Evolutionary conservation across 768 basidiomycete species (phyloP).

Genomic region (Pleurotus giganteus): DNA sequence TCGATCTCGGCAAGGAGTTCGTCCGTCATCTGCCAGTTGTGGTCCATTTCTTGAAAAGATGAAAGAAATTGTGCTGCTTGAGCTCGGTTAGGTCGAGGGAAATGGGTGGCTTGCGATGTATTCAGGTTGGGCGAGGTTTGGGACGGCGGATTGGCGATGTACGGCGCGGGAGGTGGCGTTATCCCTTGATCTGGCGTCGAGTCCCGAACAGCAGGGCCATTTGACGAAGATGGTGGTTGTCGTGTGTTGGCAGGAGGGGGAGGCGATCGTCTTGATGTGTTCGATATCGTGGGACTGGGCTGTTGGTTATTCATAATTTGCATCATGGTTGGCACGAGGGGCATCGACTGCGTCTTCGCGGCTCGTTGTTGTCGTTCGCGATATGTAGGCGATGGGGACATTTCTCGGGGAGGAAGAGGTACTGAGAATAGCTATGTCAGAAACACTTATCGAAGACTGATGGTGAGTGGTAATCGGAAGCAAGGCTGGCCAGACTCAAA

Average conservation of each 20-base stretch:
- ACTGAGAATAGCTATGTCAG: constrained; percentile 25
- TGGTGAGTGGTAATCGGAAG: constrained; percentile 14
- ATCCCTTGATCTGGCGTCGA: constrained; percentile 33
- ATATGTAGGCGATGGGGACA: constrained; percentile 48
- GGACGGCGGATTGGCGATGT: constrained; percentile 10
- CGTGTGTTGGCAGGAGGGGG: constrained; percentile 39
- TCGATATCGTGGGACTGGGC: constrained; percentile 43
- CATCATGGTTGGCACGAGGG: constrained; percentile 55
- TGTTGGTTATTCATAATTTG: constrained; percentile 44
- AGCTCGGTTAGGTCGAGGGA: constrained; percentile 63
- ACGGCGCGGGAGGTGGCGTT: constrained; percentile 19
- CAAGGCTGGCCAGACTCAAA: neutral
- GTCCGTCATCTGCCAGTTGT: constrained; percentile 65
- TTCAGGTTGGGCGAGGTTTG: constrained; percentile 28
- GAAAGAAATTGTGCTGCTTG: constrained; percentile 54
- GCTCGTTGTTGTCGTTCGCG: constrained; percentile 48
- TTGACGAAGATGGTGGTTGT: constrained; percentile 37
- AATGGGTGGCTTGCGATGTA: constrained; percentile 34
- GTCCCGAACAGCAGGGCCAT: constrained; percentile 16
- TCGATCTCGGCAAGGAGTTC: constrained; percentile 73
- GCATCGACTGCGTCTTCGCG: constrained; percentile 59
- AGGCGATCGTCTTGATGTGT: constrained; percentile 34
- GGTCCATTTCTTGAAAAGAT: constrained; percentile 52
- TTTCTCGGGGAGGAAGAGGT: constrained; percentile 35
- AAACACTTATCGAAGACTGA: constrained; percentile 13